A percentile compares a stretch with the other conserved stretches of the same genome.
These are phyloP conservation scores for Zygoascus tannicola DNA, from an alignment of 805 yeast species.

Conservation along the genomic window DNA sequence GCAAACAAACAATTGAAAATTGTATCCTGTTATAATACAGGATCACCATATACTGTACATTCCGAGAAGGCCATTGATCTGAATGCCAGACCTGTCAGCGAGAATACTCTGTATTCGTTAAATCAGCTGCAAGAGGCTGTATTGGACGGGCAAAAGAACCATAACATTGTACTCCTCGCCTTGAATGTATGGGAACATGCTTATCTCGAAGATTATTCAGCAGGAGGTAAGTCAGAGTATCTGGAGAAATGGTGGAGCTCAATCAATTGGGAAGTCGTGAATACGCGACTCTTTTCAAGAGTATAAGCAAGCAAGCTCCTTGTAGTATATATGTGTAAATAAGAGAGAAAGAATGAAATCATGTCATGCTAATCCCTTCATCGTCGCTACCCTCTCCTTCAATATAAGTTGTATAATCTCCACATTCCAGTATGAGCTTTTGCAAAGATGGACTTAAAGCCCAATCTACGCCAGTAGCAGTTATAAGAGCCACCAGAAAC, in stretches of 20 bases:
- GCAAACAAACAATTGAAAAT: constrained; percentile 44
- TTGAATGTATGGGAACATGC: constrained; percentile 86
- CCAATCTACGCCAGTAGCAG: constrained; percentile 19
- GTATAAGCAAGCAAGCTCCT: neutral
- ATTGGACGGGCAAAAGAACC: constrained; percentile 16
- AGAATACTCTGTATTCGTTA: constrained; percentile 1
- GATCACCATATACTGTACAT: constrained; percentile 60
- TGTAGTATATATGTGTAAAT: neutral
- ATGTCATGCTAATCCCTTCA: neutral
- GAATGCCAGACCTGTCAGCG: constrained; percentile 39
- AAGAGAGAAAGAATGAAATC: neutral
- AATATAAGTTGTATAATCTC: constrained; percentile 2
- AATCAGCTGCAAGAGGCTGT: constrained; percentile 35
- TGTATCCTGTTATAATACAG: constrained; percentile 81
- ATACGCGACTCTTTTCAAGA: constrained; percentile 14
- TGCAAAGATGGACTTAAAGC: neutral
- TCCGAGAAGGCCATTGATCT: constrained; percentile 63
- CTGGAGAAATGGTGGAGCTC: constrained; percentile 67
- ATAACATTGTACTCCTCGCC: constrained; percentile 57
- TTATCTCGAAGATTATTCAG: constrained; percentile 77
- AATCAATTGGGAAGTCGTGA: constrained; percentile 62
- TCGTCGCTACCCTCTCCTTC: too few species aligned
- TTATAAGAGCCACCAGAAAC: constrained; percentile 14
- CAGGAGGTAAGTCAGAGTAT: constrained; percentile 59
- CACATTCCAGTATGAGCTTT: constrained; percentile 11